A percentile compares a stretch with the other conserved stretches of the same genome.
Conservation (phyloP, 2,329 filamentous ascomycete genomes). For the Penicillium capsulatum region DNA sequence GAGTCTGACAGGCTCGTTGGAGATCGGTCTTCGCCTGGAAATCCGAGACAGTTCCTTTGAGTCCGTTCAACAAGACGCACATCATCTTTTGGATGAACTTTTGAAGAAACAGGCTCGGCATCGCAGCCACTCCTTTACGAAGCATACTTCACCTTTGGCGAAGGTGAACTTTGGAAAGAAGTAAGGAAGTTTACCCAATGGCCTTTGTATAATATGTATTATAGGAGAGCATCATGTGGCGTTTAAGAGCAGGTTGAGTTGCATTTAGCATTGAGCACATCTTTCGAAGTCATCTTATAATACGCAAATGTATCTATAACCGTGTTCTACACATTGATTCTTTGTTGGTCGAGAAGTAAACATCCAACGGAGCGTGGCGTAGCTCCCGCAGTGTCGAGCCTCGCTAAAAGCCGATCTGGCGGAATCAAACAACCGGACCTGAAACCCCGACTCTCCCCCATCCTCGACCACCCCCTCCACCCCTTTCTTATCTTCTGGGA, state of each 20-base stretch:
- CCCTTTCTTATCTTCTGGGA: slow-evolving; percentile 2
- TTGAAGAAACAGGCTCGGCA: slow-evolving; percentile 6
- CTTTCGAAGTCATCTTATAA: background rate
- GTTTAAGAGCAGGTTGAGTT: slow-evolving; percentile 2
- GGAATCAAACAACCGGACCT: slow-evolving; percentile 19
- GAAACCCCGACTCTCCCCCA: slow-evolving; percentile 11
- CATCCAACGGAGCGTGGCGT: slow-evolving; percentile 17
- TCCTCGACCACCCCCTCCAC: slow-evolving; percentile 14
- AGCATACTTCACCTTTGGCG: no score
- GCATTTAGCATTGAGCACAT: slow-evolving; percentile 3
- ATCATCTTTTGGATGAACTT: slow-evolving; percentile 9
- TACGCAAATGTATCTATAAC: background rate
- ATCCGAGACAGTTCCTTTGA: slow-evolving; percentile 21
- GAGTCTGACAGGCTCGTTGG: slow-evolving; percentile 36
- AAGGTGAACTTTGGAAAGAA: no score
- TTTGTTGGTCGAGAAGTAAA: slow-evolving; percentile 11
- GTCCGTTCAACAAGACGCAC: slow-evolving; percentile 22
- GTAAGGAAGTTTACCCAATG: no score
- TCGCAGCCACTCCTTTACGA: background rate
- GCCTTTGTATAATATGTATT: no score
- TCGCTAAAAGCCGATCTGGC: slow-evolving; percentile 34
- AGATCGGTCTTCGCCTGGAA: slow-evolving; percentile 24
- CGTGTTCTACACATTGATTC: no score
- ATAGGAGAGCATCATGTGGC: slow-evolving; percentile 7
- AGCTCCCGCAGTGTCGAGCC: slow-evolving; percentile 26